phyloP scores from a whole-genome alignment of 2,329 filamentous ascomycete species.

The Scleromitrula shiraiana region DNA sequence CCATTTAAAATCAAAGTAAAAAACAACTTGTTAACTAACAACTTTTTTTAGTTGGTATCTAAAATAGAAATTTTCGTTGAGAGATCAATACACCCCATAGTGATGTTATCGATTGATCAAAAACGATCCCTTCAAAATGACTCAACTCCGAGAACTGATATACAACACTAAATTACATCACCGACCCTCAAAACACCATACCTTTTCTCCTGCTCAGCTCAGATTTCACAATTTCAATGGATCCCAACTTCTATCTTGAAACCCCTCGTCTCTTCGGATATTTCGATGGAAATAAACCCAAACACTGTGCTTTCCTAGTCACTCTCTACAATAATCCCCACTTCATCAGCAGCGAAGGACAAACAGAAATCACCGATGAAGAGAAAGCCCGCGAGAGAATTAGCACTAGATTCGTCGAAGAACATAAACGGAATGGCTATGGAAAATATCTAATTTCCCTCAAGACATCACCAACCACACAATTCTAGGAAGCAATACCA shows the following conservation, averaged over 20 bases:
- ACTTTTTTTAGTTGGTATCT: no score
- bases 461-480: not conserved
- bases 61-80: no score
- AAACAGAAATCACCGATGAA: not conserved
- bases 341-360: not conserved
- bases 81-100: no score
- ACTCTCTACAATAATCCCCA: not conserved
- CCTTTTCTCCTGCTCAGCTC: no score
- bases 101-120: no score
- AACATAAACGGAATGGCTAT: not conserved
- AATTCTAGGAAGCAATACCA: not conserved
- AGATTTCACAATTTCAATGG: no score
- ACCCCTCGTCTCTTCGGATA: not conserved
- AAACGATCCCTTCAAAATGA: no score
- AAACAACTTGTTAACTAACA: no score
- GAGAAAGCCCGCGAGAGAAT: not conserved
- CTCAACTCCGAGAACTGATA: no score
- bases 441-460: not conserved
- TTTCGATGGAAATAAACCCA: not conserved
- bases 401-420: not conserved
- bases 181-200: no score
- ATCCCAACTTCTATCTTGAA: not conserved
- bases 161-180: no score
- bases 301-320: not conserved
- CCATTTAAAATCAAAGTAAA: no score